Conservation (phyloP, 192 early-diverging fungal species). For the Coemansia sp. region DNA sequence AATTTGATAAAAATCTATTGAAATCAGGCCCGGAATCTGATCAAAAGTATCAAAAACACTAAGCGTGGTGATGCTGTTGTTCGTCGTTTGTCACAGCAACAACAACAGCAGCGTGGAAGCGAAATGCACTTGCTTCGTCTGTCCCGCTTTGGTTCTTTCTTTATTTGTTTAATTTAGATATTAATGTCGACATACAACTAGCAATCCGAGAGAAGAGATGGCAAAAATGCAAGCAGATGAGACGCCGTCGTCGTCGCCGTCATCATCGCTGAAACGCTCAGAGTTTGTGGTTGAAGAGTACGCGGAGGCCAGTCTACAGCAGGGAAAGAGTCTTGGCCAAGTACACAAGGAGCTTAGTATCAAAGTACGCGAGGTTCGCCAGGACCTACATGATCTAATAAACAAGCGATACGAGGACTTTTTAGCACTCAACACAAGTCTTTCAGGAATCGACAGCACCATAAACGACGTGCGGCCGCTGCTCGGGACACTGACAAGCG, state of each 20-base stretch:
- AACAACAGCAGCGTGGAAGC: background rate
- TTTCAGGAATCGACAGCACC: slow-evolving; percentile 32
- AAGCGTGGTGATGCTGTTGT: no score
- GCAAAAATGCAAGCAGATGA: slow-evolving; percentile 35
- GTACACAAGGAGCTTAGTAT: slow-evolving; percentile 31
- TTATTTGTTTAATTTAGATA: background rate
- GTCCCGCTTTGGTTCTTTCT: background rate
- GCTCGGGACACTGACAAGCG: slow-evolving; percentile 8
- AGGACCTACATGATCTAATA: slow-evolving; percentile 33
- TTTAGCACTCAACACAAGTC: slow-evolving; percentile 37
- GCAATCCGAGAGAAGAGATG: slow-evolving; percentile 1
- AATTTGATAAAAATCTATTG: no score
- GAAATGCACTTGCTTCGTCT: background rate
- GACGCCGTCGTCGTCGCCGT: background rate
- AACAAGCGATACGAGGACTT: slow-evolving; percentile 43
- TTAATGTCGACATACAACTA: background rate
- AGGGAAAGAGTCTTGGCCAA: slow-evolving; percentile 26
- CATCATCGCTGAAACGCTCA: background rate
- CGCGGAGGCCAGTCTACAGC: slow-evolving; percentile 16
- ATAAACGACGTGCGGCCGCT: slow-evolving; percentile 12
- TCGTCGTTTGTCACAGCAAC: no score
- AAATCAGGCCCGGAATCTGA: no score
- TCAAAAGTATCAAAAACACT: no score
- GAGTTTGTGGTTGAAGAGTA: slow-evolving; percentile 30
- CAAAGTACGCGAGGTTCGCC: slow-evolving; percentile 16